Conservation (phyloP, 2,329 filamentous ascomycete species). For the Trichoderma sp. region DNA sequence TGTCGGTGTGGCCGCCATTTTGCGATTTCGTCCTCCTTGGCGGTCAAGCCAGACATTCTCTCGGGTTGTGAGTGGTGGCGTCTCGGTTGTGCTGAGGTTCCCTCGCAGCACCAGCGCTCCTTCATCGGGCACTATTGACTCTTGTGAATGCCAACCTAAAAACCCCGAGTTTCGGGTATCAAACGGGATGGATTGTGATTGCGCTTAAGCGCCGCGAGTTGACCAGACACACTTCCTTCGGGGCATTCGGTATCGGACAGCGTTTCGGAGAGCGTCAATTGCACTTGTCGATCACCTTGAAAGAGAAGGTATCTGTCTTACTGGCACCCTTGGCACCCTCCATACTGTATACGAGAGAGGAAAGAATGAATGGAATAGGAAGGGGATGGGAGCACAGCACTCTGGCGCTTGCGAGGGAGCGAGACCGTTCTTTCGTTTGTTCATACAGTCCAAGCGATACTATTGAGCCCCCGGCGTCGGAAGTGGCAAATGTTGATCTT, state of each 20-base stretch:
- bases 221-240: background rate
- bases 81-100: conserved; percentile 2
- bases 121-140: background rate
- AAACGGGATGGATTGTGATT: background rate
- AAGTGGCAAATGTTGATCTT: conserved; percentile 13
- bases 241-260: background rate
- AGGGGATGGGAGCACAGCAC: background rate
- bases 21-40: background rate
- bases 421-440: background rate
- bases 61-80: background rate
- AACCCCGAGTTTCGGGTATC: conserved; percentile 1
- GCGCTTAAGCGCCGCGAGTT: background rate
- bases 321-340: background rate
- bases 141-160: background rate
- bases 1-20: conserved; percentile 3
- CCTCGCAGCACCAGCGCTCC: background rate
- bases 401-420: background rate
- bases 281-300: background rate
- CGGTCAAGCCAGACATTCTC: background rate
- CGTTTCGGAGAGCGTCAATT: background rate
- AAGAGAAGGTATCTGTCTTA: background rate
- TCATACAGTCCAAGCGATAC: background rate
- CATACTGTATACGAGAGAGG: background rate
- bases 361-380: background rate
- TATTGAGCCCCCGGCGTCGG: conserved; percentile 10